A percentile compares a stretch with the other conserved stretches of the same genome.
These are phyloP conservation scores for Penicillium sp. DNA, from an alignment of 2,329 filamentous ascomycete genomes.

Conservation along the genomic window DNA sequence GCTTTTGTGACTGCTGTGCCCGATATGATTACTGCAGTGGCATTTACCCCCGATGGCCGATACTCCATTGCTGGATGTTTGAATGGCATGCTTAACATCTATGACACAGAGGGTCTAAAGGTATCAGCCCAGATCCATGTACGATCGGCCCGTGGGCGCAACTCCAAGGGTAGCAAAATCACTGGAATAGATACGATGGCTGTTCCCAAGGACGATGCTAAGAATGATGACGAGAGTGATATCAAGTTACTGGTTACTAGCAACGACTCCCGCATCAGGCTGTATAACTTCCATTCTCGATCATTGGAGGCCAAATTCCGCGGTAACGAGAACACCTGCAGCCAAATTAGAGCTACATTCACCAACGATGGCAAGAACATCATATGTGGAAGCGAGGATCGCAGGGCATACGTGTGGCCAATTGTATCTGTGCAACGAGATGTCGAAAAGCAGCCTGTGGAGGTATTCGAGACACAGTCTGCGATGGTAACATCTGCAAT, in stretches of 20 bases:
- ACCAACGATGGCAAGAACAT: constrained; percentile 84
- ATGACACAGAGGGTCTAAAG: constrained; percentile 87
- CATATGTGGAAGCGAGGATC: constrained; percentile 90
- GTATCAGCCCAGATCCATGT: constrained; percentile 84
- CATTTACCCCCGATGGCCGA: constrained; percentile 89
- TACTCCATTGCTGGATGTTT: constrained; percentile 84
- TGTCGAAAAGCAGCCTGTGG: constrained; percentile 76
- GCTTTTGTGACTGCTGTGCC: constrained; percentile 74
- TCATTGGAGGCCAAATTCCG: constrained; percentile 84
- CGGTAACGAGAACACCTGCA: constrained; percentile 84
- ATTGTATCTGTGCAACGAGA: constrained; percentile 61
- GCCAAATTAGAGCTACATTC: constrained; percentile 85
- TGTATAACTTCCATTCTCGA: constrained; percentile 86
- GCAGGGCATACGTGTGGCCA: constrained; percentile 87
- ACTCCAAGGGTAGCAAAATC: constrained; percentile 95
- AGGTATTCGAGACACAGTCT: constrained; percentile 87
- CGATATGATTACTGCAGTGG: constrained; percentile 90
- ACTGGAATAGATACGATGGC: constrained; percentile 81
- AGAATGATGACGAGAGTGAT: constrained; percentile 59
- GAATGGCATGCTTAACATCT: constrained; percentile 82
- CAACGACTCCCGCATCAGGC: constrained; percentile 86
- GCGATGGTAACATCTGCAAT: constrained; percentile 86
- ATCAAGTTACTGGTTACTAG: constrained; percentile 86
- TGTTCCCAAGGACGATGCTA: constrained; percentile 55
- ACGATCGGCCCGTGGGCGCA: constrained; percentile 86